Evolutionary conservation across 2,329 filamentous ascomycete genomes (phyloP).

Genomic region (Cercospora sp.): DNA sequence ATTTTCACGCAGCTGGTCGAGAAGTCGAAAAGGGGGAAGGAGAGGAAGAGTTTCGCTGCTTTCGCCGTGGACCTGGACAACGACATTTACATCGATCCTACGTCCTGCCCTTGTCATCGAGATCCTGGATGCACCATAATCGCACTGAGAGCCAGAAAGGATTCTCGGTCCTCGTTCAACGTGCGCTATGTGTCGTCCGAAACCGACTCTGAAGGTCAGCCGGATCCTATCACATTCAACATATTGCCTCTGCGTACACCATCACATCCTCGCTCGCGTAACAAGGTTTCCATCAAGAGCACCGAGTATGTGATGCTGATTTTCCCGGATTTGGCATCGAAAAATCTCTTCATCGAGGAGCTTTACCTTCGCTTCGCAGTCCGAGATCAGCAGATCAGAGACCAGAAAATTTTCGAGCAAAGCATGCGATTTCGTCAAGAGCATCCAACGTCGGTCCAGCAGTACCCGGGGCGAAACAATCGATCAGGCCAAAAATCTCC

Average conservation of each 20-base stretch:
- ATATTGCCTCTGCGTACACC: constrained; percentile 25
- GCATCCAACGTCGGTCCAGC: constrained; percentile 1
- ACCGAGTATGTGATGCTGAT: constrained; percentile 26
- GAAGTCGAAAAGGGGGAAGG: background rate
- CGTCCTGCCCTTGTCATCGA: constrained; percentile 21
- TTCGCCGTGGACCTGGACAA: constrained; percentile 19
- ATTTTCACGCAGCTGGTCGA: constrained; percentile 21
- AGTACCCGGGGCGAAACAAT: background rate
- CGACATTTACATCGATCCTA: constrained; percentile 20
- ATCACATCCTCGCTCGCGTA: constrained; percentile 8
- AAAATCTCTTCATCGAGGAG: constrained; percentile 22
- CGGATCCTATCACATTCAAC: constrained; percentile 27
- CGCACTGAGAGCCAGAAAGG: constrained; percentile 19
- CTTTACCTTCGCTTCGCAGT: constrained; percentile 23
- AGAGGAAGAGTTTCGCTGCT: constrained; percentile 18
- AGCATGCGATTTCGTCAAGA: constrained; percentile 12
- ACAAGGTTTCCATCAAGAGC: constrained; percentile 4
- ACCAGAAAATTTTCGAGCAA: constrained; percentile 18
- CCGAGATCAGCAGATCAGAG: constrained; percentile 23
- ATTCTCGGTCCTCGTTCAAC: constrained; percentile 10
- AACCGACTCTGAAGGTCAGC: constrained; percentile 15
- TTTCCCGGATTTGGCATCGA: constrained; percentile 24
- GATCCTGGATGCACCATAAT: constrained; percentile 22
- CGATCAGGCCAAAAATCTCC: background rate
- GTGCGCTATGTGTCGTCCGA: constrained; percentile 20